Base-by-base conservation (phyloP, 495 filamentous ascomycete genomes). In the Terfezia boudieri region DNA sequence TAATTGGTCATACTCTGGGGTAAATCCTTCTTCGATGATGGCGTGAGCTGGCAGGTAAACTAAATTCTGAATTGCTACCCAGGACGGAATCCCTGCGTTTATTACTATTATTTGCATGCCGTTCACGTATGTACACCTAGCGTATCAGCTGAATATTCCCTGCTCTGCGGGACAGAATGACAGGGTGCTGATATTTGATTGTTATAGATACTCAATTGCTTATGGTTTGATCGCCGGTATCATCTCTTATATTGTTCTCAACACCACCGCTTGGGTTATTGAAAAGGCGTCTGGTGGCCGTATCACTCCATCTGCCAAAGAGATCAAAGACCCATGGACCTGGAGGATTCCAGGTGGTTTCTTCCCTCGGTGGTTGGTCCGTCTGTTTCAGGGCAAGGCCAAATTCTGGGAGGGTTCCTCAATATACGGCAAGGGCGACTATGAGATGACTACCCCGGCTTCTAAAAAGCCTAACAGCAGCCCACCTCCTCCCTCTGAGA, bases 181-280 rank as follows among this genome's bases (percentile, higher is more conserved):
- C 26, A 32, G 7, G 26, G 26, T 32, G 26, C 26, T 32, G 26
- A 32, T 32, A 20, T 46, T 46, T 46, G 12, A 46, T 46, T 43
- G 2, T 5, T 46, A 20, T 46, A 46, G 41, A 6, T 65, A 65
- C 56, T 83, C 77, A 49, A 86, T 86, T 60, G 81, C 82, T 14
- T 81, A 87, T 62, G 83, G 83, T 22, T 72, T 86, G 35, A 83
- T 88, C 55, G 82, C 81, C 4, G 84, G 84, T 43, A 84, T 89
- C 61, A 70, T 80, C 54, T 73, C 78, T 55, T 89, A 88, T 62
- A 78, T 78, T 53, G 60, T 77, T 46, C 67, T 89, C 57, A 89
- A 89, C 66, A 69, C 68, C 1, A 60, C 72, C 32, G 75, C 77
- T 0, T 86, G 76, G 76, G 11, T 82, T 43, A 69, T 88, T 52